Evolutionary conservation across 805 yeast species (phyloP).

Genomic region (Yarrowia yakushimensis): DNA sequence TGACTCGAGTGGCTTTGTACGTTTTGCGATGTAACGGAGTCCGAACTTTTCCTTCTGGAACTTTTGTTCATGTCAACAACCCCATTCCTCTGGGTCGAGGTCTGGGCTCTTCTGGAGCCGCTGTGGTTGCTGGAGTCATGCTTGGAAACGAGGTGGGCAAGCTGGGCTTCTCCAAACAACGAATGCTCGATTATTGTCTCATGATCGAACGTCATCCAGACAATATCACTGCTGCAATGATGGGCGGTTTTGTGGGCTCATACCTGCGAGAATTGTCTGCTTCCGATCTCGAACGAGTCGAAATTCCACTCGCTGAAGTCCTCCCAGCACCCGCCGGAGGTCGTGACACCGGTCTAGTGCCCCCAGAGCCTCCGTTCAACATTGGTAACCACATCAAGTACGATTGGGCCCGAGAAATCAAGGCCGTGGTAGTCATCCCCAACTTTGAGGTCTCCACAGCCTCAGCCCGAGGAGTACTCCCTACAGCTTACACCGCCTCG

Average conservation of each 20-base stretch:
- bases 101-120: slow-evolving; percentile 95
- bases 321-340: slow-evolving; percentile 76
- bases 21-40: slow-evolving; percentile 81
- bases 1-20: slow-evolving; percentile 89
- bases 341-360: slow-evolving; percentile 60
- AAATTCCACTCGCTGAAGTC: slow-evolving; percentile 80
- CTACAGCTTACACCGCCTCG: slow-evolving; percentile 66
- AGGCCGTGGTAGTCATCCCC: slow-evolving; percentile 89
- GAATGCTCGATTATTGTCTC: slow-evolving; percentile 89
- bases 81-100: slow-evolving; percentile 98
- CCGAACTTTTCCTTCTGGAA: slow-evolving; percentile 75
- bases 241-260: slow-evolving; percentile 98
- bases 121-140: slow-evolving; percentile 94
- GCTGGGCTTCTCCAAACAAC: slow-evolving; percentile 65
- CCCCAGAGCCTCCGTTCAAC: slow-evolving; percentile 77
- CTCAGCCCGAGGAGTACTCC: slow-evolving; percentile 83
- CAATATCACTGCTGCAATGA: slow-evolving; percentile 97
- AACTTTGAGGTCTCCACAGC: slow-evolving; percentile 94
- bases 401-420: slow-evolving; percentile 74
- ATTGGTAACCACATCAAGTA: slow-evolving; percentile 89
- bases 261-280: slow-evolving; percentile 76
- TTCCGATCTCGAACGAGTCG: slow-evolving; percentile 68
- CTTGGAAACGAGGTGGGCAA: slow-evolving; percentile 82
- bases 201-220: slow-evolving; percentile 99
- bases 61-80: slow-evolving; percentile 73